Base-by-base conservation (phyloP, 2,329 filamentous ascomycete genomes). In the Colletotrichum sp. region DNA sequence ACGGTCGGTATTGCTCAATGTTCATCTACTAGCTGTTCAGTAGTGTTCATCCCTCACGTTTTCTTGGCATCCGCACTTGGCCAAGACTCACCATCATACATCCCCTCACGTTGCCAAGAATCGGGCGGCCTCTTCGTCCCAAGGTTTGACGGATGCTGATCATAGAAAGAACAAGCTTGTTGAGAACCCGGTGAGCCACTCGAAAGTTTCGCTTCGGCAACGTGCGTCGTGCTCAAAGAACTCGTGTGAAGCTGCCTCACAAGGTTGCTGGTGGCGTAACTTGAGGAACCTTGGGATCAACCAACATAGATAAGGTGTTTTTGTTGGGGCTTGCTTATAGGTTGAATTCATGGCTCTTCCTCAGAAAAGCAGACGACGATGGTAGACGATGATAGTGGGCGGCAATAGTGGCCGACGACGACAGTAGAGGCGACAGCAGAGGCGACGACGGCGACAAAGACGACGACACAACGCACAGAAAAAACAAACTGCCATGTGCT, bases 271-370 rank as follows among this genome's bases (percentile, higher is more conserved):
- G 9, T n/a, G 38, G 18, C 38, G 38, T 9, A 4, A n/a, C 38
- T 48, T 21, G 38, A 48, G 38, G 9, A 10, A 10, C 18, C 18
- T 48, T 48, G 9, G 9, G 18, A 12, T 48, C 38, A 48, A n/a
- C 3, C 9, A 48, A n/a, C 9, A n/a, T 48, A 48, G 38, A 48
- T 7, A n/a, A 48, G 9, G 5, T n/a, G 18, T 12, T 12, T 48
- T 6, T n/a, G 18, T n/a, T 43, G 15, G 6, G 18, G 18, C 18
- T 48, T 48, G 3, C 9, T 48, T 21, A 3, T n/a, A 1, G 38
- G 18, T 48, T n/a, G 5, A 0, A n/a, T 43, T 21, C 38, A n/a
- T 48, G 9, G 38, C 9, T n/a, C 38, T 48, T n/a, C 2, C 0
- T 48, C 38, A 48, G 18, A 60, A 60, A 13, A 26, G 30, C 21